Base-by-base conservation (phyloP, 1,284 basidiomycete genomes). In the Erythrobasidium hasegawianum region DNA sequence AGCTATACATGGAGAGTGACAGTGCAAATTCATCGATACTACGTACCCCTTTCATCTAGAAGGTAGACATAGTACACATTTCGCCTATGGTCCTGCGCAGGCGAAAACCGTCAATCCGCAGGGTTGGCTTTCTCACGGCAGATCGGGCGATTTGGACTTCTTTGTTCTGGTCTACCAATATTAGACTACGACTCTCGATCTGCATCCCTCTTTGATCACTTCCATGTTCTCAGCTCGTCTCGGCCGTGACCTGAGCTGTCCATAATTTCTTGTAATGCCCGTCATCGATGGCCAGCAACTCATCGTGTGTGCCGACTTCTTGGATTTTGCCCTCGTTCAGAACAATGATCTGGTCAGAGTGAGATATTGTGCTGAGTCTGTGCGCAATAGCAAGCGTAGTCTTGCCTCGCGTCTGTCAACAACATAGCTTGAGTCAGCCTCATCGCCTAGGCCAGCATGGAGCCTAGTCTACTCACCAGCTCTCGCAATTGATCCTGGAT, bases 401-500 rank as follows among this genome's bases (percentile, higher is more conserved):
- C 68, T 87, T 83, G 59, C 85, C 86, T 71, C 83, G 29, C 13
- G 62, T 65, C 62, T 64, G 61, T 11, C 9, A 14, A n/a, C 24
- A 13, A 1, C 10, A 3, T 16, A 18, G 3, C 78, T 80, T 0
- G 80, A 81, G 41, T 78, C 75, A 27, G 81, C 82, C 27, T 84
- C 83, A 10, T 91, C 91, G 77, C 97, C 93, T 58, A n/a, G n/a
- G n/a, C n/a, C n/a, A 38, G 27, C 38, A 38, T 38, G 22, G 38
- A 45, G 33, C 4, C 11, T 11, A 22, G 2, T 3, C 40, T 18
- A 72, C 83, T 79, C 2, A 84, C 84, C 26, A 87, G 82, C 72
- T 86, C 86, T 73, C 86, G 85, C 54, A 90, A 80, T 11, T 88
- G 87, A 71, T 86, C 87, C 76, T 93, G 90, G 68, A 94, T 88